These are phyloP conservation scores for Lentinula detonsa DNA, from an alignment of 768 basidiomycete species.

Conservation along the genomic window DNA sequence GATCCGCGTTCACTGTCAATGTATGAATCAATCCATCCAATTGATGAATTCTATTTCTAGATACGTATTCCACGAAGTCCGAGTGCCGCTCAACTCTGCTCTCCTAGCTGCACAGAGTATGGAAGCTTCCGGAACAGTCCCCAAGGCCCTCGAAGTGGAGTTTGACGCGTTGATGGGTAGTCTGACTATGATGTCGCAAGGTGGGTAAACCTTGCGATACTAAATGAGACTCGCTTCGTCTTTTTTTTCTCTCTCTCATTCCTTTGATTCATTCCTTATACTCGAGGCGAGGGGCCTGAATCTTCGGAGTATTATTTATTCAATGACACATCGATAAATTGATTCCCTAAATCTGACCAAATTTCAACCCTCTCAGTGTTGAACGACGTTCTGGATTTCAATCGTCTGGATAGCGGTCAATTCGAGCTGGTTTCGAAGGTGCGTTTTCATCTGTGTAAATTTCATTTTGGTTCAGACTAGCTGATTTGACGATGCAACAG, in stretches of 20 bases:
- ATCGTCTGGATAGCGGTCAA: conserved; percentile 65
- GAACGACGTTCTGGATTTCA: conserved; percentile 62
- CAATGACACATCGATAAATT: conserved; percentile 14
- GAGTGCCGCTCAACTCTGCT: conserved; percentile 48
- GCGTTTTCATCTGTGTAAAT: not conserved
- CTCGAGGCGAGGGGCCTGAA: conserved; percentile 7
- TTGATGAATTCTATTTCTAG: conserved; percentile 15
- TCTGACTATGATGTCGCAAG: conserved; percentile 70
- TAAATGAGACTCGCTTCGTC: not conserved
- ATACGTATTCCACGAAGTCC: conserved; percentile 58
- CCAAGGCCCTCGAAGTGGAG: conserved; percentile 54
- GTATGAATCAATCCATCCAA: not conserved
- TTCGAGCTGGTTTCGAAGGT: conserved; percentile 50
- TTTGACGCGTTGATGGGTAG: conserved; percentile 63
- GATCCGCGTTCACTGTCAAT: not conserved
- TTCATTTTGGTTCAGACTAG: not conserved
- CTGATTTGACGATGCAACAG: conserved; percentile 8
- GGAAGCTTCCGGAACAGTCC: conserved; percentile 50
- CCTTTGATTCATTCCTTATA: conserved; percentile 13
- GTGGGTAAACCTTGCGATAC: conserved; percentile 15
- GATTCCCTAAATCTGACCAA: not conserved
- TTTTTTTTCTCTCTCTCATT: conserved; percentile 1
- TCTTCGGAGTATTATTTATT: not conserved
- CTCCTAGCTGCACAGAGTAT: conserved; percentile 67
- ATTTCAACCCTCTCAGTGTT: conserved; percentile 32